phyloP scores from a whole-genome alignment of 1,284 basidiomycete genomes.

The Ustilago loliicola region DNA sequence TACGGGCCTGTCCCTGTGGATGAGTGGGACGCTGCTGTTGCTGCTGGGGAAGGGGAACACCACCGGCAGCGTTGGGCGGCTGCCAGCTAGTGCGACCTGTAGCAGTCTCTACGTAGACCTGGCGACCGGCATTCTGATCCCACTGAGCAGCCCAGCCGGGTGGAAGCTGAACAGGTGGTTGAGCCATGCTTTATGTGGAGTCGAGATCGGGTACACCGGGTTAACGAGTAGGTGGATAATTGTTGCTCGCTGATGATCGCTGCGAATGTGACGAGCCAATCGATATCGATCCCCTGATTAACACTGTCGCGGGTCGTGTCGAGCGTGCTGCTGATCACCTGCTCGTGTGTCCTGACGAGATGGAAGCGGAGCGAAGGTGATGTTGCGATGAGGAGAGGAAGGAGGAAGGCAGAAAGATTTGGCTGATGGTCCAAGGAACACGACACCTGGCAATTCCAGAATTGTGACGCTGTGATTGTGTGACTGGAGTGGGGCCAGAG shows the following conservation, averaged over 20 bases:
- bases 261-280: no score
- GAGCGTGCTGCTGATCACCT: no score
- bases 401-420: not conserved
- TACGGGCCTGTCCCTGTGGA: conserved; percentile 63
- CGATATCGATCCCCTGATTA: no score
- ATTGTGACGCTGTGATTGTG: not conserved
- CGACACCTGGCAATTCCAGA: conserved; percentile 21
- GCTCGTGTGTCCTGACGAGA: not conserved
- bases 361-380: conserved; percentile 2
- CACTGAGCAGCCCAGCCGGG: conserved; percentile 91
- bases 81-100: conserved; percentile 71
- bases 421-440: conserved; percentile 17
- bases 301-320: no score
- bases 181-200: conserved; percentile 30
- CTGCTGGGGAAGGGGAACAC: conserved; percentile 26
- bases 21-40: conserved; percentile 63
- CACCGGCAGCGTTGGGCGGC: conserved; percentile 58
- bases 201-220: not conserved
- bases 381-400: not conserved
- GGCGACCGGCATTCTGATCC: conserved; percentile 83
- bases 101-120: conserved; percentile 79
- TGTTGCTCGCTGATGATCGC: no score
- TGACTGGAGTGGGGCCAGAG: not conserved
- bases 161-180: conserved; percentile 74
- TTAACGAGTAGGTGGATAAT: no score